Evolutionary conservation across 1,139 yeast genomes (phyloP).

Genomic region (Wickerhamomyces sp.): DNA sequence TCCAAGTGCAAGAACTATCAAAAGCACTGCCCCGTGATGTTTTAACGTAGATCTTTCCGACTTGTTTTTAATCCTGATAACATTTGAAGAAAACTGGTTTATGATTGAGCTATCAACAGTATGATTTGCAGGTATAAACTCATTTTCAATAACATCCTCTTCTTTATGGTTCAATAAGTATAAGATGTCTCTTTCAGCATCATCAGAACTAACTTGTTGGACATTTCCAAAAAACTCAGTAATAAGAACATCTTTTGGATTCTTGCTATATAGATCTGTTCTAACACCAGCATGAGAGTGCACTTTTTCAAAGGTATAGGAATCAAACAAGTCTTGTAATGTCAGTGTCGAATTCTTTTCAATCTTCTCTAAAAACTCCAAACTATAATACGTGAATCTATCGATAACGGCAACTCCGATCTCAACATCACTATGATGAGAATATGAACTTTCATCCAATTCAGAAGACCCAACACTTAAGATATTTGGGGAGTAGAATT

Average conservation of each 20-base stretch:
- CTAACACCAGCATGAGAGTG: constrained; percentile 93
- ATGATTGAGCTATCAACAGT: constrained; percentile 12
- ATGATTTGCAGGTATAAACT: background rate
- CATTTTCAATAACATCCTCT: constrained; percentile 3
- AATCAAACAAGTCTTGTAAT: constrained; percentile 75
- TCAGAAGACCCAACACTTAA: constrained; percentile 92
- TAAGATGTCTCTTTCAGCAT: constrained; percentile 22
- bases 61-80: constrained; percentile 9
- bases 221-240: constrained; percentile 96
- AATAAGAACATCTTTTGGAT: constrained; percentile 63
- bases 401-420: constrained; percentile 98
- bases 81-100: constrained; percentile 15
- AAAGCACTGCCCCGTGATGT: constrained; percentile 2
- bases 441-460: constrained; percentile 84
- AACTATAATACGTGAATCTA: constrained; percentile 86
- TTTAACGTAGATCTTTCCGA: background rate
- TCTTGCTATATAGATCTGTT: constrained; percentile 68
- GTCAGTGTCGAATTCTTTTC: constrained; percentile 72
- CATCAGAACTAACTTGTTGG: constrained; percentile 72
- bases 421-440: constrained; percentile 93
- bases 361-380: constrained; percentile 81
- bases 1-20: constrained; percentile 4
- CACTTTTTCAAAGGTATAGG: constrained; percentile 77
- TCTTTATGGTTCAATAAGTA: constrained; percentile 17
- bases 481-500: constrained; percentile 88